phyloP scores from a whole-genome alignment of 345 rosid genomes.

The Capsella bursapastoris region DNA sequence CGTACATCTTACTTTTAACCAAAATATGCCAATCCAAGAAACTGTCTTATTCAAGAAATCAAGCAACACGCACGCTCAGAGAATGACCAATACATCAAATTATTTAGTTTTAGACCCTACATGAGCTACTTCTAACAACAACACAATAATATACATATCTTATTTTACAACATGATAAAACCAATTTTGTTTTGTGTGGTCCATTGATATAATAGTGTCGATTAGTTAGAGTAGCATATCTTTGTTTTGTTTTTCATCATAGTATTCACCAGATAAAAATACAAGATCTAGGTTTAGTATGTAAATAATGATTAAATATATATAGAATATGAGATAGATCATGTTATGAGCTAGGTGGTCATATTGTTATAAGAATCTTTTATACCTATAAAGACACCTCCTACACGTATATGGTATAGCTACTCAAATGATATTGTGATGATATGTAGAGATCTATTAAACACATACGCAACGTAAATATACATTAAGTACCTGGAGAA shows the following conservation, averaged over 20 bases:
- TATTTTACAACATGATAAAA: slow-evolving; percentile 2
- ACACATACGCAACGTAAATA: neutral
- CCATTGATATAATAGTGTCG: slow-evolving; percentile 6
- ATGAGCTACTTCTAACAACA: slow-evolving; percentile 24
- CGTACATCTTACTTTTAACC: slow-evolving; percentile 13
- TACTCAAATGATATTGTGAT: neutral
- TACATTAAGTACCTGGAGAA: slow-evolving; percentile 73
- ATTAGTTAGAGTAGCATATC: neutral
- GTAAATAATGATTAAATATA: neutral
- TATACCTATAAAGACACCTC: neutral
- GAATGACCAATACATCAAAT: slow-evolving; percentile 14
- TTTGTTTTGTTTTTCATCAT: neutral
- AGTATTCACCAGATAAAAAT: neutral
- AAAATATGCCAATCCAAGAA: slow-evolving; percentile 32
- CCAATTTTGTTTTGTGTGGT: neutral
- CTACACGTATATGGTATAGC: neutral
- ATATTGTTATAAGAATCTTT: neutral
- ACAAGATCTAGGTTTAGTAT: slow-evolving; percentile 4
- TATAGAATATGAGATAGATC: too few species aligned
- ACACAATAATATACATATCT: neutral
- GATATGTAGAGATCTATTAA: neutral
- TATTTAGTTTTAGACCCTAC: slow-evolving; percentile 32
- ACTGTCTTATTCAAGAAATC: slow-evolving; percentile 31
- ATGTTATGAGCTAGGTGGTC: neutral
- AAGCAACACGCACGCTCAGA: slow-evolving; percentile 28